Base-by-base conservation (phyloP, 345 rosid species). In the Salix koriyanagi region DNA sequence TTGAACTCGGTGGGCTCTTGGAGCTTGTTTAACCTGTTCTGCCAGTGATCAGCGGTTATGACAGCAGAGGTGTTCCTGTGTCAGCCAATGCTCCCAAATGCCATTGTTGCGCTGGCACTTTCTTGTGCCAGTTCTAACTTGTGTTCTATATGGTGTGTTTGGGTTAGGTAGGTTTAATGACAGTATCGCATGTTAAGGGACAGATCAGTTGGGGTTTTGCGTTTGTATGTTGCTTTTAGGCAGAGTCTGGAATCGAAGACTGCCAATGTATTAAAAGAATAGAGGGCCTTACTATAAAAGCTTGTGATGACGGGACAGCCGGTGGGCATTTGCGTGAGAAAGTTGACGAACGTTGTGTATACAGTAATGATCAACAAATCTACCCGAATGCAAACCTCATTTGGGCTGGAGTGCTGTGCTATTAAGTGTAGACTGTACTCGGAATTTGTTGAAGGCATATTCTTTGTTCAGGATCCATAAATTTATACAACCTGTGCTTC, bases 81-180 rank as follows among this genome's bases (percentile, higher is more conserved):
- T 79, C 77, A 58, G 81, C 78, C 72, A 76, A 78, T 79, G 82
- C 82, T 79, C 82, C 84, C 82, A 65, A 79, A 84, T 81, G 89
- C 81, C 44, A 46, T 83, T 81, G 84, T 84, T 86, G 89, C 84
- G 83, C 87, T 83, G 85, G 86, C 76, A 44, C 74, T 69, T 48
- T 71, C 62, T 34, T 36, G 75, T 76, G 85, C 88, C 81, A 76
- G 88, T 81, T 86, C 78, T 74, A 72, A 83, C 80, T 72, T 84
- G 80, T 84, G 37, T 79, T 74, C 77, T 74, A 41, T 88, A 58
- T 83, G 80, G 79, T 76, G 87, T 84, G 81, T 81, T 60, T 85
- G 77, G 32, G 60, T 26, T 77, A 69, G 76, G 54, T 77, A 69
- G 76, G 54, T 77, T 42, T 71, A 76, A 56, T 54, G 77, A 58